Base-by-base conservation (phyloP, 1,284 basidiomycete species). In the Naganishia liquefaciens region DNA sequence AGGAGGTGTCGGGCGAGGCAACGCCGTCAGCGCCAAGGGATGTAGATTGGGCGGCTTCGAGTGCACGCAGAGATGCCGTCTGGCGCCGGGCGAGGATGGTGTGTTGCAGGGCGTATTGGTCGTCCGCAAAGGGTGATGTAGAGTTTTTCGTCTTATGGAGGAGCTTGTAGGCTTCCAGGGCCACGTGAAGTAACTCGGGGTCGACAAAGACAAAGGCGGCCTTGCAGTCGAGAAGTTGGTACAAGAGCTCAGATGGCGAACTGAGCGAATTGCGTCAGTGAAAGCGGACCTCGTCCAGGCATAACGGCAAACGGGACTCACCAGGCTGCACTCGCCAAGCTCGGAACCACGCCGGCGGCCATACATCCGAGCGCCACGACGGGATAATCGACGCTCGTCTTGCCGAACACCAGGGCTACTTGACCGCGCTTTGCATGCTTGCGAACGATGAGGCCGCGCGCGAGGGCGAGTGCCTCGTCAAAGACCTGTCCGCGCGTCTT, bases 401-500 rank as follows among this genome's bases (percentile, higher is more conserved):
- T 60, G 44, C 55, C 55, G 5, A 60, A 23, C 3, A 60, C 39
- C 46, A 60, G 25, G 11, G 55, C 55, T 30, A 60, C 55, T 17
- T 60, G 55, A 15, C 55, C 55, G 19, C 46, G 55, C 28, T 60
- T 60, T 49, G 52, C 62, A 39, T 64, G 46, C 17, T 72, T 72
- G 21, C 70, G 61, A 27, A 27, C 30, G n/a, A 58, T 79, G 23
- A 88, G 73, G 0, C 86, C 86, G 68, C 81, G 79, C 0, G 77
- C 86, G 19, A 89, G 77, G 2, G 82, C 78, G 17, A 88, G 79
- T 0, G 87, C 81, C 21, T 85, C 77, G 28, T 83, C 76, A 30
- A 82, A 83, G 21, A 88, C 75, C 37, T 84, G 81, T 0, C 72
- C 83, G 17, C 89, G 84, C 0, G 87, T 82, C 39, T 91, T 69